Conservation (phyloP, 2,329 filamentous ascomycete genomes). For the Lachnellula occidentalis region DNA sequence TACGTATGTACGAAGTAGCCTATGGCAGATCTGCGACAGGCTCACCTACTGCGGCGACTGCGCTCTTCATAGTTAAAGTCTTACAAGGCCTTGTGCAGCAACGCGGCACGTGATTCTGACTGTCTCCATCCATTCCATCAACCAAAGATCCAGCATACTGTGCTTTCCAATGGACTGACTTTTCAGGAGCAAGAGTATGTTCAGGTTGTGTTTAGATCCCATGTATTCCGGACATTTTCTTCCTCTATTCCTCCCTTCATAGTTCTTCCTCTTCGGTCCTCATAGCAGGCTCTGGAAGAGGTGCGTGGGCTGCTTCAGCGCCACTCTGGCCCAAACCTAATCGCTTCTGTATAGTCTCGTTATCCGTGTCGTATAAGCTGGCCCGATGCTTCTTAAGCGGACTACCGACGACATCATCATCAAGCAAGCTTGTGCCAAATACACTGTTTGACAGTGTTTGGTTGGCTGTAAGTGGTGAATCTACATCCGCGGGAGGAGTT, state of each 20-base stretch:
- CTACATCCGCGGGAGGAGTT: conserved; percentile 38
- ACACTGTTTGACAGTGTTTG: conserved; percentile 31
- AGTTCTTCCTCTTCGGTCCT: conserved; percentile 25
- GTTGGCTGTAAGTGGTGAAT: conserved; percentile 30
- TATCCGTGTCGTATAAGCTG: conserved; percentile 47
- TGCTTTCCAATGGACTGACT: conserved; percentile 11
- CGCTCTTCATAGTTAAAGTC: conserved; percentile 9
- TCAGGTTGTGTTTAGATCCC: conserved; percentile 1
- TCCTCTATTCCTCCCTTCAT: conserved; percentile 11
- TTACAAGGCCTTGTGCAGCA: conserved; percentile 8
- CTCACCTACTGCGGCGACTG: background rate
- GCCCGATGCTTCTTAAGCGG: conserved; percentile 72
- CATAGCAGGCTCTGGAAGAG: conserved; percentile 19
- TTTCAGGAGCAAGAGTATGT: background rate
- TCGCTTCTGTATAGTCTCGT: conserved; percentile 31
- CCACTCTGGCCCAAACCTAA: conserved; percentile 21
- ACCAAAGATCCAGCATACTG: background rate
- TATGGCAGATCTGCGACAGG: background rate
- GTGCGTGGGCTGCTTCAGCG: conserved; percentile 27
- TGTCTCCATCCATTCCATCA: background rate
- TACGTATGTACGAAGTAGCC: background rate
- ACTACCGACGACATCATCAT: conserved; percentile 54
- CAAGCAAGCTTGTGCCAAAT: conserved; percentile 39
- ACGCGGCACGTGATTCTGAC: background rate
- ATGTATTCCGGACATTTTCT: background rate